These are phyloP conservation scores for Cnidoscolus chayamansa DNA, from an alignment of 441 rosid genomes.

Conservation along the genomic window DNA sequence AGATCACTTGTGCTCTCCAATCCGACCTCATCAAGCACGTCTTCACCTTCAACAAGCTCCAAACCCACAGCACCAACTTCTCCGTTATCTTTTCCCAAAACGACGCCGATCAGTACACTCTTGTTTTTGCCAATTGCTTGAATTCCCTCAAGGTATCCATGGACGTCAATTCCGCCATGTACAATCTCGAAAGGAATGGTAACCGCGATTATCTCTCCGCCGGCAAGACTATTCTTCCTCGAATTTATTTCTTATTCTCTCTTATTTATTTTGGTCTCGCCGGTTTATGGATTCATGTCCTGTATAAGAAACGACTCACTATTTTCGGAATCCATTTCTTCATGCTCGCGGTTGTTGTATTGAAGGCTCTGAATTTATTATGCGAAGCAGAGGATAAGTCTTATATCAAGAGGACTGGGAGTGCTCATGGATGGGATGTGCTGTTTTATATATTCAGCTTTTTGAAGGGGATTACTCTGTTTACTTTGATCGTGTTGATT, in stretches of 20 bases:
- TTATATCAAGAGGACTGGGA: conserved; percentile 79
- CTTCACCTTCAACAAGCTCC: conserved; percentile 53
- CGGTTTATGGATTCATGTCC: conserved; percentile 63
- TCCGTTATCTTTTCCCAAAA: conserved; percentile 23
- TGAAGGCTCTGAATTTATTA: conserved; percentile 65
- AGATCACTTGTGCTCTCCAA: conserved; percentile 68
- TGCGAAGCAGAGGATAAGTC: conserved; percentile 91
- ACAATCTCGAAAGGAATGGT: conserved; percentile 60
- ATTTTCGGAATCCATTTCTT: conserved; percentile 81
- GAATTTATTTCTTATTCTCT: conserved; percentile 68
- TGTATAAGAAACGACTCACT: conserved; percentile 68
- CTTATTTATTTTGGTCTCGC: conserved; percentile 56
- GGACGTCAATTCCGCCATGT: conserved; percentile 77
- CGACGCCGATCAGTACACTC: conserved; percentile 74
- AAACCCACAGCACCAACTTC: conserved; percentile 24
- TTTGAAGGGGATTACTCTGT: conserved; percentile 76
- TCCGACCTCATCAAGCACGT: conserved; percentile 56
- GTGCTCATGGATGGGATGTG: conserved; percentile 93
- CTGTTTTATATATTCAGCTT: conserved; percentile 86
- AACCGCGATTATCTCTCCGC: conserved; percentile 80
- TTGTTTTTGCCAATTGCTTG: conserved; percentile 79
- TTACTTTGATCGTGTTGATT: conserved; percentile 84
- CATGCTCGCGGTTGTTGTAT: conserved; percentile 73
- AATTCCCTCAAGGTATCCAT: conserved; percentile 51
- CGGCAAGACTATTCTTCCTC: conserved; percentile 68